phyloP scores from a whole-genome alignment of 2,329 filamentous ascomycete species.

The Aspergillus latus region DNA sequence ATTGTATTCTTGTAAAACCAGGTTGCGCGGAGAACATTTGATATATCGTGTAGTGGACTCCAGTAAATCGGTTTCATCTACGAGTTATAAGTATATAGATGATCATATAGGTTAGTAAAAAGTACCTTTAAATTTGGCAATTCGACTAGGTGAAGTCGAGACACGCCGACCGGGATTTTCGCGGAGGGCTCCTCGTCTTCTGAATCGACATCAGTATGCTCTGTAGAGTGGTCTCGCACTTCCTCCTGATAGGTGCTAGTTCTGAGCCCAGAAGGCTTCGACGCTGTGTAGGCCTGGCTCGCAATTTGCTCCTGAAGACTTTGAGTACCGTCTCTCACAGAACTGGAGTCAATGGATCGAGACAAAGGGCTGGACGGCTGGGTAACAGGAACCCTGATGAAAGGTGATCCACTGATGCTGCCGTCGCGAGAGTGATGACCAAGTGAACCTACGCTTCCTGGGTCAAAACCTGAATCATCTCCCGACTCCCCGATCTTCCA shows the following conservation, averaged over 20 bases:
- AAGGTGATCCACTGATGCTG: constrained; percentile 51
- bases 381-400: constrained; percentile 44
- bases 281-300: constrained; percentile 15
- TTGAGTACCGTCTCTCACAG: constrained; percentile 24
- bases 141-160: constrained; percentile 84
- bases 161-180: constrained; percentile 81
- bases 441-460: constrained; percentile 25
- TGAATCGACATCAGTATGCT: constrained; percentile 16
- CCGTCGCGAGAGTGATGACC: constrained; percentile 30
- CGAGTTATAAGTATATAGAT: constrained; percentile 8
- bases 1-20: constrained; percentile 99
- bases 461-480: constrained; percentile 25
- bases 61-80: constrained; percentile 98
- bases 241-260: constrained; percentile 26
- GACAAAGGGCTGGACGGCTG: constrained; percentile 32
- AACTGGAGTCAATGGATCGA: constrained; percentile 31
- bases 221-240: constrained; percentile 12
- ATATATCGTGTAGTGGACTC: constrained; percentile 88
- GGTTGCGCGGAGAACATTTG: constrained; percentile 77
- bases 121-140: constrained; percentile 65
- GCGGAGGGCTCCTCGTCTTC: constrained; percentile 34
- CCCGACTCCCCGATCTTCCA: constrained; percentile 29
- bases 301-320: constrained; percentile 23
- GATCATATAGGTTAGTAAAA: neutral
- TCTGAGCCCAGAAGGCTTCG: constrained; percentile 32